Conservation (phyloP, 1,284 basidiomycete species). For the Cerrena zonata region DNA sequence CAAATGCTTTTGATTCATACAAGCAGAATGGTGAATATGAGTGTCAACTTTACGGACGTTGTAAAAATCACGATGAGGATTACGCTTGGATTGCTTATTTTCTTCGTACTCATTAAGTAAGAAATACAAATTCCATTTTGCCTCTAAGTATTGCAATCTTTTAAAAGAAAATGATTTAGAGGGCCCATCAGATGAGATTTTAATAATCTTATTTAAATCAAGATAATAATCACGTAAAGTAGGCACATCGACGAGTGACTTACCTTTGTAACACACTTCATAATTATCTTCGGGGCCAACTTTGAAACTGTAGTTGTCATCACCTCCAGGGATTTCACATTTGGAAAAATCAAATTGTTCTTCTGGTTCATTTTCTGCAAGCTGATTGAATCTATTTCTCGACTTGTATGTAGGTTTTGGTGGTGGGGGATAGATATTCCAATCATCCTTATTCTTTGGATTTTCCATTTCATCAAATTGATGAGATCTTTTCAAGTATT, state of each 20-base stretch:
- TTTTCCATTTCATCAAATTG: too few relatives aligned
- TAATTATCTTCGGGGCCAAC: too few relatives aligned
- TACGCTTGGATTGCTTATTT: constrained; percentile 47
- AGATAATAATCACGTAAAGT: constrained; percentile 90
- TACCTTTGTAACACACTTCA: too few relatives aligned
- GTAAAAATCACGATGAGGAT: constrained; percentile 90
- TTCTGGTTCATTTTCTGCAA: too few relatives aligned
- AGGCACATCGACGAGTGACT: constrained; percentile 76
- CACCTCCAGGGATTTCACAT: too few relatives aligned
- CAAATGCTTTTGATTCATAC: constrained; percentile 99
- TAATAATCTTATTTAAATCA: constrained; percentile 85
- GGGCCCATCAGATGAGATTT: constrained; percentile 87
- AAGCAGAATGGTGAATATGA: constrained; percentile 96
- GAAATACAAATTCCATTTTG: constrained; percentile 92
- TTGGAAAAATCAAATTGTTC: too few relatives aligned
- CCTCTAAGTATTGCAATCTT: constrained; percentile 84
- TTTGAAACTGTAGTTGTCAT: too few relatives aligned
- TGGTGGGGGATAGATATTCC: too few relatives aligned
- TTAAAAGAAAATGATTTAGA: constrained; percentile 95
- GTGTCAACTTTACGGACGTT: constrained; percentile 98
- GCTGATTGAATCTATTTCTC: too few relatives aligned
- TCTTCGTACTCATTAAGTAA: constrained; percentile 94
- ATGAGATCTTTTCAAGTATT: too few relatives aligned
- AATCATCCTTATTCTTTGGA: too few relatives aligned
- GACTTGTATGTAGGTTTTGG: too few relatives aligned